Percentiles rank a stretch among this genome's conserved stretches.
phyloP scores from a whole-genome alignment of 1,284 basidiomycete species.

The Coniferiporia weirii region DNA sequence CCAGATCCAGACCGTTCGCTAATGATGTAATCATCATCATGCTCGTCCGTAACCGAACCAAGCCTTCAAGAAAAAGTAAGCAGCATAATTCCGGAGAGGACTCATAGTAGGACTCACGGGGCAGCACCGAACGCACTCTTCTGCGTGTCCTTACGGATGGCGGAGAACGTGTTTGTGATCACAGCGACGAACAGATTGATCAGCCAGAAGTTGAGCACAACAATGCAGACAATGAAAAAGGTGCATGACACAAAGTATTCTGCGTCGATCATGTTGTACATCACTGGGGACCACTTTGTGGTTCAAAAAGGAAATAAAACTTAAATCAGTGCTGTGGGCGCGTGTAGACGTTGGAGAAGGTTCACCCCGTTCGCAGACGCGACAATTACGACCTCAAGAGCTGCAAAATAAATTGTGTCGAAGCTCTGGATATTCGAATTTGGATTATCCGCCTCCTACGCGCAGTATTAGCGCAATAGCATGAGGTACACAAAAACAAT shows the following conservation, averaged over 20 bases:
- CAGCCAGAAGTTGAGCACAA: constrained; percentile 91
- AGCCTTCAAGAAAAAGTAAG: constrained; percentile 31
- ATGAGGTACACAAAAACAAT: constrained; percentile 8
- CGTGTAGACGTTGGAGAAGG: constrained; percentile 14
- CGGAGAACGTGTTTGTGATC: constrained; percentile 92
- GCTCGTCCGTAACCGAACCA: constrained; percentile 44
- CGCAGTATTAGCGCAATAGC: not conserved
- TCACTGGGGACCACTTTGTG: constrained; percentile 65
- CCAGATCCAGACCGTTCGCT: constrained; percentile 39
- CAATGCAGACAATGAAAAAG: constrained; percentile 83
- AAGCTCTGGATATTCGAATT: constrained; percentile 72
- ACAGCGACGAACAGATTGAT: constrained; percentile 96
- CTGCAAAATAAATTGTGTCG: constrained; percentile 83
- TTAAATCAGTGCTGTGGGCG: not conserved
- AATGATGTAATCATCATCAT: constrained; percentile 53
- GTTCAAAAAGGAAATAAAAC: not conserved
- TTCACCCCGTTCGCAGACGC: constrained; percentile 74
- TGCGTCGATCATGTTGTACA: constrained; percentile 91
- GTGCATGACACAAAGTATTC: constrained; percentile 86
- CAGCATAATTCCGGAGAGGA: not conserved
- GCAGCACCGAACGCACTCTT: constrained; percentile 91
- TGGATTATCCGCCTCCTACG: constrained; percentile 67
- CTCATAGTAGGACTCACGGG: constrained; percentile 37
- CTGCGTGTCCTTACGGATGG: constrained; percentile 84
- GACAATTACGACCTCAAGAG: constrained; percentile 83